A percentile compares a stretch with the other conserved stretches of the same genome.
Conservation (phyloP, 768 basidiomycete species). For the Hericium erinaceus region DNA sequence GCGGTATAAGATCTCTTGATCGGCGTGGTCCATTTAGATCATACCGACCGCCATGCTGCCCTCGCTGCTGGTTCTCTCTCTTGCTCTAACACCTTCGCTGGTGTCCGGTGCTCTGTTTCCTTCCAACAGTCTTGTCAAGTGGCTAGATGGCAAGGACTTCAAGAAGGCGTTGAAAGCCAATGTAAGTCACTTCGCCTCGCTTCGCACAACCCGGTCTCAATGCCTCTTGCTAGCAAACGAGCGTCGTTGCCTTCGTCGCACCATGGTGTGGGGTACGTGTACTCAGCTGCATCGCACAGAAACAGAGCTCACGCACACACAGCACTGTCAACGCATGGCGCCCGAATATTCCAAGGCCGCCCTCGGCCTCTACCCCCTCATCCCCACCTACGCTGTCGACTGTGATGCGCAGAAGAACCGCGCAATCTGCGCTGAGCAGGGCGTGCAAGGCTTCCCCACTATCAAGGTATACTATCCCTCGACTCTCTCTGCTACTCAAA, state of each 20-base stretch:
- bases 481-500: neutral
- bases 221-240: constrained; percentile 43
- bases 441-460: constrained; percentile 88
- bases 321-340: constrained; percentile 81
- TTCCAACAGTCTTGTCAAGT: constrained; percentile 46
- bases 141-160: constrained; percentile 62
- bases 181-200: constrained; percentile 34
- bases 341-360: constrained; percentile 86
- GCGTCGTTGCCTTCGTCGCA: constrained; percentile 85
- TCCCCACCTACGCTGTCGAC: constrained; percentile 90
- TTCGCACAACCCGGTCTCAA: neutral
- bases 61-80: constrained; percentile 25
- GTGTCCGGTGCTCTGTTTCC: constrained; percentile 42
- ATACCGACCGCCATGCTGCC: constrained; percentile 18
- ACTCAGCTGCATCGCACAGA: neutral
- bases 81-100: constrained; percentile 35
- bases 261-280: constrained; percentile 82
- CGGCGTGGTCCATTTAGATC: neutral
- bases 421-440: constrained; percentile 73
- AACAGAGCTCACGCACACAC: neutral
- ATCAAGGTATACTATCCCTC: constrained; percentile 54
- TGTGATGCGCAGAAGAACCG: constrained; percentile 74
- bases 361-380: constrained; percentile 62
- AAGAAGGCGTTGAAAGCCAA: constrained; percentile 65
- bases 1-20: neutral